Evolutionary conservation across 2,329 filamentous ascomycete genomes (phyloP).

Genomic region (Aspergillus fumigatiaffinis): DNA sequence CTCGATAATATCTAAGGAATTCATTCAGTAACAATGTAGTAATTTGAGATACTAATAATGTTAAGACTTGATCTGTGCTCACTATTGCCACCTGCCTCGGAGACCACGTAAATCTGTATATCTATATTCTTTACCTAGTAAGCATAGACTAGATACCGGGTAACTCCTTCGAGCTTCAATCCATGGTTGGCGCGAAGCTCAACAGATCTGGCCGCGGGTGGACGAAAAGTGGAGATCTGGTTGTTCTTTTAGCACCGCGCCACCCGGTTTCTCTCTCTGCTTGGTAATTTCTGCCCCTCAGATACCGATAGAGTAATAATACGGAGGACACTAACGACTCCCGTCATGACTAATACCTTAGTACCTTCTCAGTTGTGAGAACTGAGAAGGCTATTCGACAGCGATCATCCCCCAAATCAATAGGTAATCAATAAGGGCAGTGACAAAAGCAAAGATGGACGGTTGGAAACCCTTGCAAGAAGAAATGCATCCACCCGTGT

Average conservation of each 20-base stretch:
- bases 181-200: neutral
- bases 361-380: too few relatives aligned
- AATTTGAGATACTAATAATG: too few relatives aligned
- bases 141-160: too few relatives aligned
- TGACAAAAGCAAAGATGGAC: slow-evolving; percentile 5
- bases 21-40: too few relatives aligned
- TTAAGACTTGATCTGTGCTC: too few relatives aligned
- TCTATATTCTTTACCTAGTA: too few relatives aligned
- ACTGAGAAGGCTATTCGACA: too few relatives aligned
- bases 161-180: neutral
- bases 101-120: neutral
- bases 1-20: neutral
- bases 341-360: too few relatives aligned
- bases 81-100: neutral
- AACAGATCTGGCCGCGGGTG: neutral
- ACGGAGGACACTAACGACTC: neutral
- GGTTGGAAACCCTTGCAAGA: neutral
- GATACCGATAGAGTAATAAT: neutral
- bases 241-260: neutral
- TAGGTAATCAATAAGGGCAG: neutral
- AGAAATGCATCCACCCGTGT: slow-evolving; percentile 9
- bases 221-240: neutral
- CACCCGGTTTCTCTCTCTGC: neutral
- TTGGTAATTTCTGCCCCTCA: neutral
- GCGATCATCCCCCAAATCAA: too few relatives aligned